Percentiles rank a stretch among this genome's conserved stretches.
phyloP scores from a whole-genome alignment of 1,284 basidiomycete genomes.

The Trametes sp. region DNA sequence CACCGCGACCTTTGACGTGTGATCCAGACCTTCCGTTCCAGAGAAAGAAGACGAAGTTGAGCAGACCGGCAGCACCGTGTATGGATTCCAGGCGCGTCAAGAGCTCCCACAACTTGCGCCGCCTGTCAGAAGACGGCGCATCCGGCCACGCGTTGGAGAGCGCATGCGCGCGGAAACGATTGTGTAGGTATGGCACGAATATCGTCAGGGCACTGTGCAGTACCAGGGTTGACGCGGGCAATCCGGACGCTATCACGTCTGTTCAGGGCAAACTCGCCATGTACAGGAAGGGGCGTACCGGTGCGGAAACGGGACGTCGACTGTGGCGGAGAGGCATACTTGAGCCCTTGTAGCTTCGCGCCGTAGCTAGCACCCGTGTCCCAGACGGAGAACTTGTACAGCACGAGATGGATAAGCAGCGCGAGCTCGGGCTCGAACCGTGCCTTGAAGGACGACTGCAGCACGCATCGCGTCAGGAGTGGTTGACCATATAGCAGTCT shows the following conservation, averaged over 20 bases:
- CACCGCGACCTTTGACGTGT: neutral
- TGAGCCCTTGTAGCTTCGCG: slow-evolving; percentile 88
- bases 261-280: slow-evolving; percentile 6
- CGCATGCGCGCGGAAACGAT: slow-evolving; percentile 77
- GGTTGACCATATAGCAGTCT: neutral
- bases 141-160: slow-evolving; percentile 91
- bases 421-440: slow-evolving; percentile 85
- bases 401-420: slow-evolving; percentile 76
- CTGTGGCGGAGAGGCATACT: slow-evolving; percentile 48
- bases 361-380: slow-evolving; percentile 88
- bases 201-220: slow-evolving; percentile 81
- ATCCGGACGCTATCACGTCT: slow-evolving; percentile 57
- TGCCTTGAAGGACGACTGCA: slow-evolving; percentile 66
- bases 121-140: slow-evolving; percentile 77
- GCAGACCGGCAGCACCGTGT: slow-evolving; percentile 65
- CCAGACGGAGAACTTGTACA: slow-evolving; percentile 90
- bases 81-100: slow-evolving; percentile 75
- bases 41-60: slow-evolving; percentile 87
- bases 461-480: slow-evolving; percentile 8
- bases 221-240: slow-evolving; percentile 66
- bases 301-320: neutral
- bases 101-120: slow-evolving; percentile 80
- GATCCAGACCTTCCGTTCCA: slow-evolving; percentile 80
- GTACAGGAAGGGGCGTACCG: slow-evolving; percentile 8
- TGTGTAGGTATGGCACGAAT: slow-evolving; percentile 81